Percentiles rank a stretch among this genome's conserved stretches.
These are phyloP conservation scores for Artemisia tridentata DNA, from an alignment of 129 eudicot genomes.

Conservation along the genomic window DNA sequence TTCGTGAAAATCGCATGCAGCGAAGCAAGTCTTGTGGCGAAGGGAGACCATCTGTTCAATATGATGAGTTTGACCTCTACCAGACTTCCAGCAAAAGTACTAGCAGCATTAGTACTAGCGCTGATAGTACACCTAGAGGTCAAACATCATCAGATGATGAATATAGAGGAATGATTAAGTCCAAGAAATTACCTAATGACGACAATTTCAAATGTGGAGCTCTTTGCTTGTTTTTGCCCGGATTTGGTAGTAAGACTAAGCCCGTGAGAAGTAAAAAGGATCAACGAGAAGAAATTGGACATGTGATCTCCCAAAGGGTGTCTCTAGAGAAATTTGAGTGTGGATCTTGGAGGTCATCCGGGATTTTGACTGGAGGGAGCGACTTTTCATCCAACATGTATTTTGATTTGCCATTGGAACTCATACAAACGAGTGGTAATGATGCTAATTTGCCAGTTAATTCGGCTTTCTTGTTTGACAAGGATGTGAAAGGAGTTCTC, in stretches of 20 bases:
- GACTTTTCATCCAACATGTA: conserved; percentile 44
- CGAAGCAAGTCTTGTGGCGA: conserved; percentile 79
- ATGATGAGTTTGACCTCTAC: conserved; percentile 69
- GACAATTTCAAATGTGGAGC: conserved; percentile 76
- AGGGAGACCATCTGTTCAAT: conserved; percentile 48
- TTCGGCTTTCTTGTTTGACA: conserved; percentile 72
- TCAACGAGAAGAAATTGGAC: conserved; percentile 27
- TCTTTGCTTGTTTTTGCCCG: conserved; percentile 75
- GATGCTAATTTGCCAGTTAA: conserved; percentile 67
- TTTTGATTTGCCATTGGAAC: conserved; percentile 82
- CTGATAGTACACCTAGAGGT: conserved; percentile 23
- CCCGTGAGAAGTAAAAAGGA: conserved; percentile 46
- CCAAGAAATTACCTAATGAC: conserved; percentile 25
- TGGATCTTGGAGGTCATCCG: conserved; percentile 78
- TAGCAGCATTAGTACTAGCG: conserved; percentile 10
- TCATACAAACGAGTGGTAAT: conserved; percentile 56
- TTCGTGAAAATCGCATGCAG: conserved; percentile 53
- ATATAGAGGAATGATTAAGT: neutral
- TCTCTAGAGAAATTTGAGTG: conserved; percentile 89
- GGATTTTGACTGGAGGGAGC: conserved; percentile 39
- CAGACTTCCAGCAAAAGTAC: conserved; percentile 23
- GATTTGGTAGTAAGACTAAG: conserved; percentile 75
- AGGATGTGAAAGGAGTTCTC: conserved; percentile 59
- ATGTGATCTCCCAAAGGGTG: conserved; percentile 53
- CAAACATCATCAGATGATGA: conserved; percentile 9